Conservation (phyloP, 148 eudicot genomes). For the Amaranthus hypochondriacus region DNA sequence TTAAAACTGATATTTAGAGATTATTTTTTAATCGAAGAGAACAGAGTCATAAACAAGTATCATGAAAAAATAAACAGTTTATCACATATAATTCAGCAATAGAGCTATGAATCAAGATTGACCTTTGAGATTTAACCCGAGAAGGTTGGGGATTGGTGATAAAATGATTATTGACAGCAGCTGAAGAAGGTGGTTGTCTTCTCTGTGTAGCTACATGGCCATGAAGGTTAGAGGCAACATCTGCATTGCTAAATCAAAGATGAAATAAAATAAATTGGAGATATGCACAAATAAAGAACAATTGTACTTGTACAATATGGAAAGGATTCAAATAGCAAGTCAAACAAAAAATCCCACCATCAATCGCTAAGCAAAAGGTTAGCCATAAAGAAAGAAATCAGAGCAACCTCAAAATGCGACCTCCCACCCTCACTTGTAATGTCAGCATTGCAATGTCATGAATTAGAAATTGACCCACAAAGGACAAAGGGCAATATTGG, state of each 20-base stretch:
- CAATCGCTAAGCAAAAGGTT: no score
- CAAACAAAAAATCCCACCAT: no score
- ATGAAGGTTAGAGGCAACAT: conserved; percentile 6
- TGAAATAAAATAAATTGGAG: not conserved
- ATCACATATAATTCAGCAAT: not conserved
- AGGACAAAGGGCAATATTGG: no score
- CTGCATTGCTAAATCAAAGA: conserved; percentile 22
- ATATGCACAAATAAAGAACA: not conserved
- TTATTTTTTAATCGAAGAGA: no score
- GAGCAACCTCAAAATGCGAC: no score
- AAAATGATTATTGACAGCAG: conserved; percentile 8
- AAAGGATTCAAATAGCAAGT: no score
- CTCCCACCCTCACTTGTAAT: no score
- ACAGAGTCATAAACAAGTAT: not conserved
- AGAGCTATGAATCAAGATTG: not conserved
- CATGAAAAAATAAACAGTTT: not conserved
- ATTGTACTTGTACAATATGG: no score
- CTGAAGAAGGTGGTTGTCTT: conserved; percentile 18
- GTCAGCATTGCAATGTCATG: no score
- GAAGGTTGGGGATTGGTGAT: conserved; percentile 12
- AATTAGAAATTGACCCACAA: no score
- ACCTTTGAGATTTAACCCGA: conserved; percentile 24
- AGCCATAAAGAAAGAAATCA: no score
- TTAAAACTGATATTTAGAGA: no score
- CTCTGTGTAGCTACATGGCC: conserved; percentile 21